Percentiles rank a stretch among this genome's conserved stretches.
Conservation (phyloP, 257 asterid species). For the Fraxinus pennsylvanica region DNA sequence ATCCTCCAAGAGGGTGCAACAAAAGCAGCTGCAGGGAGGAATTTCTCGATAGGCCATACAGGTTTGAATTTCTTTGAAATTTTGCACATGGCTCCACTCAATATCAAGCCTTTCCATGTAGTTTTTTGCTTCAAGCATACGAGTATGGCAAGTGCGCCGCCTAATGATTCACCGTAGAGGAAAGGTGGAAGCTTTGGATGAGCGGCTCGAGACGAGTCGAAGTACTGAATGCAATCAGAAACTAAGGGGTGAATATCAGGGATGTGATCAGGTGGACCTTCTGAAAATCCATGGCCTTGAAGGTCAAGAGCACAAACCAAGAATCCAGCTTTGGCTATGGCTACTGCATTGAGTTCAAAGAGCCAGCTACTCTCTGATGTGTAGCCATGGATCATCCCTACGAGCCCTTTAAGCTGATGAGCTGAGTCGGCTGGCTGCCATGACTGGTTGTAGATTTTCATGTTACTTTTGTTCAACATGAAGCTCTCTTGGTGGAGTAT, state of each 20-base stretch:
- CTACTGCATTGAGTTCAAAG: constrained; percentile 70
- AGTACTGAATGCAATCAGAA: constrained; percentile 55
- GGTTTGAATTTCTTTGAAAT: constrained; percentile 66
- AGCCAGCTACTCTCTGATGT: constrained; percentile 81
- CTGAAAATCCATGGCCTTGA: constrained; percentile 81
- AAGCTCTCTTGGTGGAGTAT: constrained; percentile 58
- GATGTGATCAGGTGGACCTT: constrained; percentile 63
- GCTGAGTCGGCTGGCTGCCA: constrained; percentile 54
- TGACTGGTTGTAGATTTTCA: constrained; percentile 65
- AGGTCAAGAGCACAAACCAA: constrained; percentile 67
- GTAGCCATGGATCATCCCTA: constrained; percentile 88
- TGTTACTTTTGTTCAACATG: constrained; percentile 55
- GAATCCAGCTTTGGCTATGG: constrained; percentile 72
- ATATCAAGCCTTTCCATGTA: constrained; percentile 66
- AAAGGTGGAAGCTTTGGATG: constrained; percentile 56
- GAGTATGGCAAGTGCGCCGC: constrained; percentile 63
- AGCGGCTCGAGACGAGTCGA: constrained; percentile 39
- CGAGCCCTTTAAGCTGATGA: constrained; percentile 40
- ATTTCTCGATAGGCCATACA: constrained; percentile 73
- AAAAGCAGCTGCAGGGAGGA: constrained; percentile 58
- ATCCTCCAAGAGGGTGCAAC: constrained; percentile 73
- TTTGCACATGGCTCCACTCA: constrained; percentile 76
- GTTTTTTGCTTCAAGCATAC: constrained; percentile 53
- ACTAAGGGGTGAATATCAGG: constrained; percentile 50
- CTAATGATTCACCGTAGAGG: constrained; percentile 84